Base-by-base conservation (phyloP, 2,329 filamentous ascomycete species). In the Diatrype stigma region DNA sequence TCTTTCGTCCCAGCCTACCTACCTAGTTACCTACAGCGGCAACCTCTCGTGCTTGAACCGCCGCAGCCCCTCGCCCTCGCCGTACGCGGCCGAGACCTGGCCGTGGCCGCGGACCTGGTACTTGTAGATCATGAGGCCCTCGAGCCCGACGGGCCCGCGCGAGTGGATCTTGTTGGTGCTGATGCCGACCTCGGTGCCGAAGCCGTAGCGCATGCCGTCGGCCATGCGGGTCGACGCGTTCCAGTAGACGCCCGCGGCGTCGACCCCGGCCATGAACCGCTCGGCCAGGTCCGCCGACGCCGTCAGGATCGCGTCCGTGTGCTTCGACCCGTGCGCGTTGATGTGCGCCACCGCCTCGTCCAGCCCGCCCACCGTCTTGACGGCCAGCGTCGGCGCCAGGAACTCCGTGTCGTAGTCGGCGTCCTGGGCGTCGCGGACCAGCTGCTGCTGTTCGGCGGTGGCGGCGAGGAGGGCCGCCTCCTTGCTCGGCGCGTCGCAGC, bases 151-250 rank as follows among this genome's bases (percentile, higher is more conserved):
- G 0, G 94, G 94, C 0, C 94, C 94, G 47, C 94, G 79, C 1
- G 90, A 89, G 68, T 99, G 94, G 57, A 99, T 96, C 77, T 97
- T 99, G 77, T 96, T 99, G 46, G 94, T 99, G 73, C 89, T 95
- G 71, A 99, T 97, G 49, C 94, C 94, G 22, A 99, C 94, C 73
- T 99, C 94, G 0, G 94, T 97, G 45, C 94, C 94, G 71, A 99
- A 99, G 7, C 94, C 94, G 68, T 95, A 97, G 40, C 94, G 81
- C 88, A 96, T 96, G 7, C 94, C 94, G 68, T 99, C 94, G 6
- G 92, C 91, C 73, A 99, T 93, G 47, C 94, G 83, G 8, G 90
- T 96, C 22, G 90, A 95, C 7, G 91, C 89, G 68, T 99, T 99
- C 91, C 93, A 96, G 78, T 96, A 99, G 17, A 93, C 92, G 48